These are phyloP conservation scores for Shiraia bambusicola DNA, from an alignment of 2,329 filamentous ascomycete genomes.

Conservation along the genomic window DNA sequence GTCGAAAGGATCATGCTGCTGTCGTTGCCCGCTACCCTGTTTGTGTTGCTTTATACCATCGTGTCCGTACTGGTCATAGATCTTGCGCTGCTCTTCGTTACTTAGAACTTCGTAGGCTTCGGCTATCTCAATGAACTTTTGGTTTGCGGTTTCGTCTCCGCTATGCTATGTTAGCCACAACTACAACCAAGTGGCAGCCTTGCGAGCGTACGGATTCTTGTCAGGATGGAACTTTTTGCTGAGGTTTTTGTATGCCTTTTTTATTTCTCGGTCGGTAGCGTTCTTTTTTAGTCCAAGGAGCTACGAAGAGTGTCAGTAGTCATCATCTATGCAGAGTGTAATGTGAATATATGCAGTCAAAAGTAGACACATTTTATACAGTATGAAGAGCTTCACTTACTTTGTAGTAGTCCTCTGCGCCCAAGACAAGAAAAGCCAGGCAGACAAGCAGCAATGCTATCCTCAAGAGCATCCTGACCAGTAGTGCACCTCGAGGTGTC, in stretches of 20 bases:
- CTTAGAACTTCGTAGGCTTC: slow-evolving; percentile 94
- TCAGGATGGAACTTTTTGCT: slow-evolving; percentile 97
- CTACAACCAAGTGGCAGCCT: neutral
- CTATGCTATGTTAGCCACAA: slow-evolving; percentile 48
- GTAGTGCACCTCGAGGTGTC: slow-evolving; percentile 19
- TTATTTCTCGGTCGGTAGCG: slow-evolving; percentile 84
- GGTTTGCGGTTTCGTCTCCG: slow-evolving; percentile 73
- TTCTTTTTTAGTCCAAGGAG: slow-evolving; percentile 77
- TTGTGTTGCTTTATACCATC: slow-evolving; percentile 85
- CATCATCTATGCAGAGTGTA: neutral
- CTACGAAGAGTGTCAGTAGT: slow-evolving; percentile 50
- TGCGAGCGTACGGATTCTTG: slow-evolving; percentile 80
- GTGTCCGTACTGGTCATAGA: slow-evolving; percentile 93
- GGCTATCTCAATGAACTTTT: slow-evolving; percentile 91
- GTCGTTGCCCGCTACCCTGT: slow-evolving; percentile 65
- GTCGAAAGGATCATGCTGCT: slow-evolving; percentile 80
- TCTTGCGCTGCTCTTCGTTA: slow-evolving; percentile 74
- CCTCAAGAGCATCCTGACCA: slow-evolving; percentile 47
- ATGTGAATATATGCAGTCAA: neutral
- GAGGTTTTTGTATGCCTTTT: slow-evolving; percentile 85
- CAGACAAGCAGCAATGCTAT: slow-evolving; percentile 46
- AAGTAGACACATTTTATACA: neutral
- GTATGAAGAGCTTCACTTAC: slow-evolving; percentile 44
- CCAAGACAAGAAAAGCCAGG: slow-evolving; percentile 48
- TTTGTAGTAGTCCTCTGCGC: slow-evolving; percentile 76